Conservation (phyloP, 164 flowering plant genomes). For the Pachysandra terminalis region DNA sequence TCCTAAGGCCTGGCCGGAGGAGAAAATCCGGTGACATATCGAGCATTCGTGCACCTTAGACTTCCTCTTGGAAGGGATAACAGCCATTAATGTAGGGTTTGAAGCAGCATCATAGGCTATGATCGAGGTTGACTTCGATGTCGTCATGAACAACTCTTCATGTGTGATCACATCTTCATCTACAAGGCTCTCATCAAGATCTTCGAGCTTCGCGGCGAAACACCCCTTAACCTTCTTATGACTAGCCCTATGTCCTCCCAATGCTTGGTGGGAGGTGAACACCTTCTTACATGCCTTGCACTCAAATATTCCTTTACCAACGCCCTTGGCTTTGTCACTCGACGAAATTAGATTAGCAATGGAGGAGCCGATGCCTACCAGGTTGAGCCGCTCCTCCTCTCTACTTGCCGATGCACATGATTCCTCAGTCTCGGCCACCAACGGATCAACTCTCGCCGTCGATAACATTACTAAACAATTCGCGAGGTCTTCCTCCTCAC, state of each 20-base stretch:
- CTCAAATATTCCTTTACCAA: slow-evolving; percentile 64
- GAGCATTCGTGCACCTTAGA: slow-evolving; percentile 86
- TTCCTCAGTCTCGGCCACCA: slow-evolving; percentile 55
- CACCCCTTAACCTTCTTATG: slow-evolving; percentile 98
- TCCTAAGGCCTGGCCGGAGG: slow-evolving; percentile 88
- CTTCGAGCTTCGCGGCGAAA: slow-evolving; percentile 67
- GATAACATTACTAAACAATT: slow-evolving; percentile 83
- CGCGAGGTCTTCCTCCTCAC: slow-evolving; percentile 82
- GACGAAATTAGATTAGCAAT: slow-evolving; percentile 5
- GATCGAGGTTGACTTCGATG: slow-evolving; percentile 27
- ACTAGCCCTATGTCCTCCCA: slow-evolving; percentile 94
- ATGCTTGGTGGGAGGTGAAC: slow-evolving; percentile 90
- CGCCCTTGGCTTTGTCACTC: slow-evolving; percentile 39
- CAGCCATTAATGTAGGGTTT: not conserved
- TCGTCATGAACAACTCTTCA: slow-evolving; percentile 36
- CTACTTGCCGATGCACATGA: slow-evolving; percentile 78
- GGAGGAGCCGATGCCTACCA: slow-evolving; percentile 11
- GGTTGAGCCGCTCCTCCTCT: slow-evolving; percentile 57
- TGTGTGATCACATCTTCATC: slow-evolving; percentile 57
- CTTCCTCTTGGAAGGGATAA: slow-evolving; percentile 46
- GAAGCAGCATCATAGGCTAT: slow-evolving; percentile 24
- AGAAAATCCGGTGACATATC: slow-evolving; percentile 75
- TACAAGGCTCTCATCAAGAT: slow-evolving; percentile 29
- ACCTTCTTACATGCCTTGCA: slow-evolving; percentile 89
- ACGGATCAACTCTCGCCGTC: slow-evolving; percentile 46